These are phyloP conservation scores for Claviceps sp. DNA, from an alignment of 2,329 filamentous ascomycete species.

Conservation along the genomic window DNA sequence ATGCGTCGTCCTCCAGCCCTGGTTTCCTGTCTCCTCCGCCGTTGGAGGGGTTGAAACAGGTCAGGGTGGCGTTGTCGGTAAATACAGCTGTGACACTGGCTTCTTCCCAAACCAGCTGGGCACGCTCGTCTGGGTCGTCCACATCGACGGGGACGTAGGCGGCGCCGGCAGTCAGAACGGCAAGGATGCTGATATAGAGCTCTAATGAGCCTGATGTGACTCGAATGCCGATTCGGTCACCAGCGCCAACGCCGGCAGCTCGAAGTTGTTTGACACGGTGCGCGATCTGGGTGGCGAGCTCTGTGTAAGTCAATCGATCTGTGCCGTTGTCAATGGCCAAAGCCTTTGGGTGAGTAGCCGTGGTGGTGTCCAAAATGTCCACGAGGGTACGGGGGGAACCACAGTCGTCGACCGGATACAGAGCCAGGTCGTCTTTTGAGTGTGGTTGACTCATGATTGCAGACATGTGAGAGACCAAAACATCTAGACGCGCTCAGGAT, in stretches of 20 bases:
- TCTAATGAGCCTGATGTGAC: slow-evolving; percentile 10
- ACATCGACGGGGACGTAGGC: slow-evolving; percentile 13
- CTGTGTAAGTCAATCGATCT: slow-evolving; percentile 5
- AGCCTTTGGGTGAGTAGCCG: slow-evolving; percentile 3
- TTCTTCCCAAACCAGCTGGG: slow-evolving; percentile 10
- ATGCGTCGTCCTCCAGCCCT: slow-evolving; percentile 9
- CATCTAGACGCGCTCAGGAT: background rate
- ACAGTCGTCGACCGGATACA: slow-evolving; percentile 5
- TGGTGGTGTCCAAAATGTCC: slow-evolving; percentile 9
- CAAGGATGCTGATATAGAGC: slow-evolving; percentile 11
- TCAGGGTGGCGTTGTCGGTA: slow-evolving; percentile 8
- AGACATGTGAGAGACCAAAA: background rate
- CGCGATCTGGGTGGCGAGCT: slow-evolving; percentile 4
- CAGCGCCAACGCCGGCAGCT: slow-evolving; percentile 7
- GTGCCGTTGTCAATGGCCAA: slow-evolving; percentile 10
- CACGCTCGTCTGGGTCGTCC: slow-evolving; percentile 12
- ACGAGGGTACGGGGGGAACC: slow-evolving; percentile 9
- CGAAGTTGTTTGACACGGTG: slow-evolving; percentile 4
- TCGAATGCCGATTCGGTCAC: slow-evolving; percentile 10
- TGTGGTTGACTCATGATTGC: slow-evolving; percentile 2
- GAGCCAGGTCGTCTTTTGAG: slow-evolving; percentile 3
- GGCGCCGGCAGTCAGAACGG: slow-evolving; percentile 9
- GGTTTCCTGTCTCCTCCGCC: slow-evolving; percentile 3
- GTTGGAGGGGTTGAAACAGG: background rate
- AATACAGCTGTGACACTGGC: slow-evolving; percentile 9